Evolutionary conservation across 2,329 filamentous ascomycete species (phyloP).

Genomic region (Amauroascus verrucosus): DNA sequence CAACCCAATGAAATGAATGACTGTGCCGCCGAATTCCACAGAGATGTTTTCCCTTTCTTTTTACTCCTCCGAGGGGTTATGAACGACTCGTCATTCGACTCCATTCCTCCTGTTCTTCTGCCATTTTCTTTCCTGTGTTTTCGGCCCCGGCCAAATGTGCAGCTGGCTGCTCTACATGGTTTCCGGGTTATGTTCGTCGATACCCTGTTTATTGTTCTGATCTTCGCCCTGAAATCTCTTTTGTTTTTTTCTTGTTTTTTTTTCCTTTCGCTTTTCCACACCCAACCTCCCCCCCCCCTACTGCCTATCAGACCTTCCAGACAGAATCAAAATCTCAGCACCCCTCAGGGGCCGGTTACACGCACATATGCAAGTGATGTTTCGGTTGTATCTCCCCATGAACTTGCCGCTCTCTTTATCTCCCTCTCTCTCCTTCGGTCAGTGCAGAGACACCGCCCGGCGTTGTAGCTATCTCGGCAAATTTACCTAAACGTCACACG

Average conservation of each 20-base stretch:
- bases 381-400: background rate
- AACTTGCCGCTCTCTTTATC: background rate
- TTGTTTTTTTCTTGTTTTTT: background rate
- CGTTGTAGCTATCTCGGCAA: background rate
- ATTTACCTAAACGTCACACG: background rate
- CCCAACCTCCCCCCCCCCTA: too few relatives aligned
- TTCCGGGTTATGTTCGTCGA: background rate
- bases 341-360: background rate
- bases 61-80: too few relatives aligned
- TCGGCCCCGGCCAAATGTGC: background rate
- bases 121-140: too few relatives aligned
- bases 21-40: too few relatives aligned
- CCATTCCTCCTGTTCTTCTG: background rate
- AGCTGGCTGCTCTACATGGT: conserved; percentile 13
- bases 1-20: background rate
- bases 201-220: background rate
- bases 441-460: background rate
- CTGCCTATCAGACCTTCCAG: background rate
- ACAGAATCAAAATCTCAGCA: conserved; percentile 4
- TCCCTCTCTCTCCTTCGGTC: background rate
- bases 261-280: too few relatives aligned
- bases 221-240: background rate
- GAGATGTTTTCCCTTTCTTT: conserved; percentile 4
- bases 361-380: background rate
- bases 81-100: background rate